Evolutionary conservation across 257 asterid genomes (phyloP), one percentile per base, ranked within the genome.

Genomic region (Scutellaria barbata): DNA sequence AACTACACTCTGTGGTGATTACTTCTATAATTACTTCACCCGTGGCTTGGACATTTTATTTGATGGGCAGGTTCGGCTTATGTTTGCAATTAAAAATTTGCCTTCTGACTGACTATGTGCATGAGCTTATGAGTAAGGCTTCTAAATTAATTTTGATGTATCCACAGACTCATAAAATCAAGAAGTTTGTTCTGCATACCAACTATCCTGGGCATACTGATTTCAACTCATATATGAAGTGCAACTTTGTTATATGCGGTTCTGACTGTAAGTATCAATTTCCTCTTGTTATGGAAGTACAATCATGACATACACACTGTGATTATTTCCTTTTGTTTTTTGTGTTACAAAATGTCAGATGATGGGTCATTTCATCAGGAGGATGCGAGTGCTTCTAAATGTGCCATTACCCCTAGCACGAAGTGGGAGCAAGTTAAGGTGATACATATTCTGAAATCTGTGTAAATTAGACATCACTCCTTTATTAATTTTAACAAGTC

Each of bases 371-470:
- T 69, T 53, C 80, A 69, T 63, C 76, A 76, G 58, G 72, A 76
- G 58, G 72, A 69, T 7, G 72, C 45, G 76, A 63, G 63, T 54
- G 69, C 74, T 65, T 55, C 85, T 35, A 89, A 83, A 80, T 74
- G 59, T 69, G 76, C 84, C 16, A 87, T 91, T 63, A 87, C 91
- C 0, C 86, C 96, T 16, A 84, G 85, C 85, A 80, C 95, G 25
- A 89, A 91, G 72, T 91, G 97, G 96, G 97, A 89, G 74, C 96
- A 89, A 81, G 89, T 91, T 77, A 89, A 91, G 95, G 95, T 91
- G 76, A 82, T 60, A 17, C 50, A n/a, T 52, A 35, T 43, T 62
- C 60, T 14, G 39, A 20, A 13, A n/a, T 30, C 35, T 30, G 35
- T 1, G 35, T 41, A 74, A 45, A 56, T 47, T 40, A 66, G 22